A percentile compares a stretch with the other conserved stretches of the same genome.
Evolutionary conservation across 2,329 filamentous ascomycete genomes (phyloP).

Genomic region (Madurella mycetomatis): DNA sequence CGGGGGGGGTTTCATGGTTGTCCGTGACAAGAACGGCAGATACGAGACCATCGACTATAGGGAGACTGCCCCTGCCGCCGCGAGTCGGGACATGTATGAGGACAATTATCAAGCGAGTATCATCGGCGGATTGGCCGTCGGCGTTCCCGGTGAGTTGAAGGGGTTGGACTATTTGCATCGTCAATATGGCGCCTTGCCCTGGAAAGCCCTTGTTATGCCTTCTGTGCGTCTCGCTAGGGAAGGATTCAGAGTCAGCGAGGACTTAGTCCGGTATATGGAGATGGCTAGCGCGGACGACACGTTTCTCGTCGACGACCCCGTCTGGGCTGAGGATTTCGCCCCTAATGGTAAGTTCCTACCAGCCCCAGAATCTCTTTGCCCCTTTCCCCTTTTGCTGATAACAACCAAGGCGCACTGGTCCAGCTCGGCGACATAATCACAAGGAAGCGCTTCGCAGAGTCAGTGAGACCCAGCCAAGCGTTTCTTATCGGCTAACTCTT

Average conservation of each 20-base stretch:
- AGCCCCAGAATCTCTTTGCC: not conserved
- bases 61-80: constrained; percentile 79
- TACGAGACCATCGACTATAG: constrained; percentile 89
- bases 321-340: constrained; percentile 85
- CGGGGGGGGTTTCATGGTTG: constrained; percentile 85
- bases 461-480: constrained; percentile 20
- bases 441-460: constrained; percentile 68
- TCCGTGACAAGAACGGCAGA: constrained; percentile 65
- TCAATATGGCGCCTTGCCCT: constrained; percentile 63
- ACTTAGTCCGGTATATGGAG: constrained; percentile 70
- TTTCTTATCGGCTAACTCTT: not conserved
- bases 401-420: constrained; percentile 54
- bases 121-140: constrained; percentile 66
- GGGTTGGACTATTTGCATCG: constrained; percentile 75
- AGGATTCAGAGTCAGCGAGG: constrained; percentile 68
- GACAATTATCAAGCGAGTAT: constrained; percentile 64
- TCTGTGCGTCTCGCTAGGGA: constrained; percentile 68
- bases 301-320: constrained; percentile 69
- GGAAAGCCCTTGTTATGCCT: constrained; percentile 68
- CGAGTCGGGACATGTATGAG: constrained; percentile 79
- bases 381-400: not conserved
- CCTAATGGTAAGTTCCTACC: constrained; percentile 54
- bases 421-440: constrained; percentile 73
- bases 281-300: constrained; percentile 42
- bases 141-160: constrained; percentile 68